These are phyloP conservation scores for Sphagnum tenellum DNA, from an alignment of 225 moss, liverwort and hornwort genomes.

Conservation along the genomic window DNA sequence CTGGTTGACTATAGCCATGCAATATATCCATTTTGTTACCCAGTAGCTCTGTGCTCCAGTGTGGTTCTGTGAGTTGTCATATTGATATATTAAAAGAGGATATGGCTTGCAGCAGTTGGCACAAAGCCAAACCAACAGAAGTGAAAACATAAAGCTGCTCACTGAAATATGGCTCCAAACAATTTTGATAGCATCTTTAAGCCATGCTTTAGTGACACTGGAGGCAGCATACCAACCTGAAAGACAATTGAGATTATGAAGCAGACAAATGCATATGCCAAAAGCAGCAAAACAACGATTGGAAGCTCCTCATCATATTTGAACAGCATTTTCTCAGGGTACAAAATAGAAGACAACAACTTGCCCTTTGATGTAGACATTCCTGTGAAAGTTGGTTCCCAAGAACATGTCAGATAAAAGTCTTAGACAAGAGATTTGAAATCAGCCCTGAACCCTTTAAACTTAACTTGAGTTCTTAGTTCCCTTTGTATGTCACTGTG, in stretches of 20 bases:
- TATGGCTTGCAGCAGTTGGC: too few relatives aligned
- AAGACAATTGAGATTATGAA: slow-evolving; percentile 50
- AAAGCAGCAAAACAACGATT: slow-evolving; percentile 52
- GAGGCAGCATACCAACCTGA: slow-evolving; percentile 27
- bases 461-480: too few relatives aligned
- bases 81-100: too few relatives aligned
- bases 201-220: too few relatives aligned
- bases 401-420: too few relatives aligned
- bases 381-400: slow-evolving; percentile 25
- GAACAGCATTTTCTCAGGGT: slow-evolving; percentile 79
- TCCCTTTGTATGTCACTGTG: too few relatives aligned
- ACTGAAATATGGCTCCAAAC: too few relatives aligned
- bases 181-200: too few relatives aligned
- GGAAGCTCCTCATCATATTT: slow-evolving; percentile 91
- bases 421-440: too few relatives aligned
- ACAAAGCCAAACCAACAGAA: too few relatives aligned
- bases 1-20: slow-evolving; percentile 78
- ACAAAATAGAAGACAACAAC: slow-evolving; percentile 63
- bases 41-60: slow-evolving; percentile 59
- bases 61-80: slow-evolving; percentile 18
- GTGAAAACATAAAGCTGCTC: too few relatives aligned
- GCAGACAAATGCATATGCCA: slow-evolving; percentile 58
- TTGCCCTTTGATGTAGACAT: slow-evolving; percentile 84
- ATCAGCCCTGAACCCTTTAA: too few relatives aligned
- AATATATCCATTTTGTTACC: slow-evolving; percentile 90